These are phyloP conservation scores for Papiliotrema laurentii DNA, from an alignment of 1,284 basidiomycete genomes.

Conservation along the genomic window DNA sequence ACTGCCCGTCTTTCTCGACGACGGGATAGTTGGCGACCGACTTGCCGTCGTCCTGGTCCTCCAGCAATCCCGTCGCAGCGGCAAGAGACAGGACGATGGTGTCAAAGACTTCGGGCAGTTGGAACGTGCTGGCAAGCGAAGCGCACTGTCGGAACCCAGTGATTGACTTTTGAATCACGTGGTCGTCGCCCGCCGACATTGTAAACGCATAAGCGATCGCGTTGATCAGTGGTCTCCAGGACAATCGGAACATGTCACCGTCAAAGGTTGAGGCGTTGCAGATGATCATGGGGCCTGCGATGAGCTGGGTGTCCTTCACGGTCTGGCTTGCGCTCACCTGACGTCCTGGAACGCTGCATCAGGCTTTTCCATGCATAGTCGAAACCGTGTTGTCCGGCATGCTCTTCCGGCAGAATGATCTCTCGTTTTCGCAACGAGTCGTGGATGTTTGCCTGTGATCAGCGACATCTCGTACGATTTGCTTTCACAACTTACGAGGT, in stretches of 20 bases:
- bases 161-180: slow-evolving; percentile 90
- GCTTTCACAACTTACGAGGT: slow-evolving; percentile 53
- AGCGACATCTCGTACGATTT: background rate
- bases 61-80: slow-evolving; percentile 75
- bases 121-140: slow-evolving; percentile 82
- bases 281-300: slow-evolving; percentile 66
- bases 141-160: slow-evolving; percentile 95
- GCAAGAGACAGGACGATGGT: slow-evolving; percentile 90
- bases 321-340: slow-evolving; percentile 54
- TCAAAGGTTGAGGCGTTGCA: slow-evolving; percentile 80
- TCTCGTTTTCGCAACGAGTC: slow-evolving; percentile 91
- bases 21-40: slow-evolving; percentile 78
- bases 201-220: slow-evolving; percentile 91
- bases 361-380: slow-evolving; percentile 99
- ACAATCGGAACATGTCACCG: slow-evolving; percentile 82
- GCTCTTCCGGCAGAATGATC: slow-evolving; percentile 97
- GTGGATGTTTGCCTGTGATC: slow-evolving; percentile 62
- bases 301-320: background rate
- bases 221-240: slow-evolving; percentile 89
- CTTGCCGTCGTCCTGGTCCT: slow-evolving; percentile 62
- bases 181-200: slow-evolving; percentile 85
- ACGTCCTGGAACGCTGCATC: slow-evolving; percentile 70
- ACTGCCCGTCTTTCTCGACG: slow-evolving; percentile 87
- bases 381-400: slow-evolving; percentile 93
- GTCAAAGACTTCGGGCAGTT: slow-evolving; percentile 92